phyloP scores from a whole-genome alignment of 1,284 basidiomycete species.

The Neolentinus lepideus region DNA sequence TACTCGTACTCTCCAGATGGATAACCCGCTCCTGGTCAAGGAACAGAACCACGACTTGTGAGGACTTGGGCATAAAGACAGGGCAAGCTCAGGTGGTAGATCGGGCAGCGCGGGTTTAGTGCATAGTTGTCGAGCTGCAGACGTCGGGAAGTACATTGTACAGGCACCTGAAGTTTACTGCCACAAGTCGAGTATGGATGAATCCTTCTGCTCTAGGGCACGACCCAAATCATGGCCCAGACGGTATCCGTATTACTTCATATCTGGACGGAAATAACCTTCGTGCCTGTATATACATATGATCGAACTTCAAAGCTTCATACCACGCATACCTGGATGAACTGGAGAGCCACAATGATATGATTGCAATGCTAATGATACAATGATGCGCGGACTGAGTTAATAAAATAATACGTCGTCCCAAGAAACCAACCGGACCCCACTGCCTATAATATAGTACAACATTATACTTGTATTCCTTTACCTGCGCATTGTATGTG shows the following conservation, averaged over 20 bases:
- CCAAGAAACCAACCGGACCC: background rate
- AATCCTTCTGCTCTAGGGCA: too few species aligned
- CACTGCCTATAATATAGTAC: background rate
- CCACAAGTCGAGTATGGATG: too few species aligned
- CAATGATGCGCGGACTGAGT: background rate
- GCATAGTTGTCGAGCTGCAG: constrained; percentile 64
- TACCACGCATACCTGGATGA: background rate
- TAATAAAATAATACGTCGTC: background rate
- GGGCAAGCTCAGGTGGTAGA: constrained; percentile 46
- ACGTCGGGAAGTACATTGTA: constrained; percentile 78
- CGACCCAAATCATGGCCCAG: background rate
- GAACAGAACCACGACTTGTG: constrained; percentile 76
- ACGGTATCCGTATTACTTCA: too few species aligned
- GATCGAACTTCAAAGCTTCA: background rate
- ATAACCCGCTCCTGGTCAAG: constrained; percentile 58
- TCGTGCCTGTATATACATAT: background rate
- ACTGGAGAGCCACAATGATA: background rate
- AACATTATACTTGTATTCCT: background rate
- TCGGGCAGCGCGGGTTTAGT: constrained; percentile 61
- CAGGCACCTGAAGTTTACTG: background rate
- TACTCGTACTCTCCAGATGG: constrained; percentile 83
- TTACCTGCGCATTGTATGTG: background rate
- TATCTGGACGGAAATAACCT: background rate
- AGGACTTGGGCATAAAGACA: constrained; percentile 58
- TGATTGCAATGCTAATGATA: background rate